Evolutionary conservation across 495 filamentous ascomycete species (phyloP), one percentile per base, ranked within the genome.

Genomic region (Hypoxylon trugodes): DNA sequence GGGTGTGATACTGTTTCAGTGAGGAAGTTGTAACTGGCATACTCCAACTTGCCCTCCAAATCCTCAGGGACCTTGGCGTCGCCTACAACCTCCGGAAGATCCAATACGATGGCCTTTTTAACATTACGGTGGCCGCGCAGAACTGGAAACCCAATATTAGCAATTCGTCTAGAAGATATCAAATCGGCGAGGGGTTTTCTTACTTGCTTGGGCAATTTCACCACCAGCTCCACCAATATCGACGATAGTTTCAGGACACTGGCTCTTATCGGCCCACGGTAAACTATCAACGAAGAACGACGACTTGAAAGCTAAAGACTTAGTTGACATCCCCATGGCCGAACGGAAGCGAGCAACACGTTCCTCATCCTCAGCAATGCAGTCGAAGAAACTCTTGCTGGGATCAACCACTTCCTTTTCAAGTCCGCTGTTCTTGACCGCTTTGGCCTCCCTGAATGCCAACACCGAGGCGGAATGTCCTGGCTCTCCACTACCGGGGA

Each of bases 1-100:
- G 69, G 69, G 24, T 69, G 72, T 35, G 83, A 73, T 15, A 81
- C 77, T 61, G 83, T 80, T 53, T 73, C 67, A 0, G 73, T 73
- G 65, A 82, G 76, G 68, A 86, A 82, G 71, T 86, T 80, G 59
- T 87, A 82, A 6, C 68, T 70, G 42, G 70, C 58, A 50, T 79
- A 81, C n/a, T 48, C 61, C 9, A 84, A 69, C 13, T 74, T 41
- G 28, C 59, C 61, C 15, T 59, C 54, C 3, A 82, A 45, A 1
- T 79, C 79, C 13, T 60, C 70, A 0, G 76, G 71, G 2, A 37
- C 55, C 42, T 59, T 61, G 9, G 49, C 65, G 4, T 55, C 59
- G 1, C 47, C 69, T 21, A 71, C 55, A 41, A 61, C 50, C 15
- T 56, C 63, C 10, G 37, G 59, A 32, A 65, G 64, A 58, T 57